A percentile compares a stretch with the other conserved stretches of the same genome.
Conservation (phyloP, 140 eudicot genomes). For the Stevia rebaudiana region DNA sequence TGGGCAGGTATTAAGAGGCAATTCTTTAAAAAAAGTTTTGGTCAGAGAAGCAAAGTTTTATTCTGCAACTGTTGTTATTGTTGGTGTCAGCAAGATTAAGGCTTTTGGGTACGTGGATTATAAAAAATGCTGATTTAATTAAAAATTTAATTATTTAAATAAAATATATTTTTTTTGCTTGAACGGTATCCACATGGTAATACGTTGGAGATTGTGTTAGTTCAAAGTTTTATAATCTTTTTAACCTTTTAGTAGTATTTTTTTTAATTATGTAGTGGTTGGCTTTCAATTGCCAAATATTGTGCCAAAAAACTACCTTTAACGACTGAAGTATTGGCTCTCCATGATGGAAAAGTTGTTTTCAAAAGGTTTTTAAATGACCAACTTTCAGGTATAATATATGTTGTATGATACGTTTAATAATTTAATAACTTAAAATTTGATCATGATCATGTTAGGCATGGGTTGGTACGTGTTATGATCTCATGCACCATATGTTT, state of each 20-base stretch:
- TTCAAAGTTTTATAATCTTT: too few species aligned
- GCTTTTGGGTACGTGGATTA: constrained; percentile 46
- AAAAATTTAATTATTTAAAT: neutral
- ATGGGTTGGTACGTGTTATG: too few species aligned
- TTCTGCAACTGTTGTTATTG: constrained; percentile 54
- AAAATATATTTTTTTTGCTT: neutral
- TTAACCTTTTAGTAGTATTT: neutral
- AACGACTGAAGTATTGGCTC: constrained; percentile 67
- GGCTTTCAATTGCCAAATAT: constrained; percentile 72
- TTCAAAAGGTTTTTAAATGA: constrained; percentile 52
- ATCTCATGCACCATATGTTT: too few species aligned
- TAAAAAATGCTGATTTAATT: too few species aligned
- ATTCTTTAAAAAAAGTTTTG: constrained; percentile 59
- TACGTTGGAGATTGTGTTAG: too few species aligned
- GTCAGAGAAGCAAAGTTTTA: constrained; percentile 75
- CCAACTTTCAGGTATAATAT: constrained; percentile 52
- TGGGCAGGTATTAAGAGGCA: constrained; percentile 51
- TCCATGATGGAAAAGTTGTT: constrained; percentile 72
- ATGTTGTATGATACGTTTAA: neutral
- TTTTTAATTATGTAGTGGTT: constrained; percentile 33
- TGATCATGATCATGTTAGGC: constrained; percentile 30
- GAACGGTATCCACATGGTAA: too few species aligned
- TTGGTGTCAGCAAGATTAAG: constrained; percentile 60
- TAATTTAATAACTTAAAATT: neutral
- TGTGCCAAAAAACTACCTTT: constrained; percentile 67